phyloP scores from a whole-genome alignment of 768 basidiomycete species.

The Collybiopsis luxurians region DNA sequence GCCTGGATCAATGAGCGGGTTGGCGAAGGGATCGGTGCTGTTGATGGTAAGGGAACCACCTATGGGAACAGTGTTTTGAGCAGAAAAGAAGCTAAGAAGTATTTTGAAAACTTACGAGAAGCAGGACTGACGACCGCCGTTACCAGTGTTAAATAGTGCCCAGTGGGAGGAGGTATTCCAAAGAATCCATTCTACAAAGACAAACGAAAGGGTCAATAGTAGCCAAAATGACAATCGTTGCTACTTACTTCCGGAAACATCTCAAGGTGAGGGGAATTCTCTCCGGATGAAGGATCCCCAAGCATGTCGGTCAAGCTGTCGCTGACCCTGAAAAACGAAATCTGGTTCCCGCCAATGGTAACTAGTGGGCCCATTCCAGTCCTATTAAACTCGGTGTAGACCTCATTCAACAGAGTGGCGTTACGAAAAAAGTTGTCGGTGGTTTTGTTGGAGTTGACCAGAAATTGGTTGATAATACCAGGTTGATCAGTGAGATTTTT shows the following conservation, averaged over 20 bases:
- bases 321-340: constrained; percentile 19
- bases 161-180: constrained; percentile 5
- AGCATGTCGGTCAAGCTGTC: constrained; percentile 9
- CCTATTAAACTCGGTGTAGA: constrained; percentile 13
- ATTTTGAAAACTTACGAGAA: constrained; percentile 14
- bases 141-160: neutral
- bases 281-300: constrained; percentile 24
- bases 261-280: constrained; percentile 2
- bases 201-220: neutral
- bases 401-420: constrained; percentile 5
- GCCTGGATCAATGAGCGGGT: constrained; percentile 43
- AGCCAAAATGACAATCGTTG: neutral
- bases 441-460: constrained; percentile 17
- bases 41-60: constrained; percentile 27
- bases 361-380: constrained; percentile 17
- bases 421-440: constrained; percentile 11
- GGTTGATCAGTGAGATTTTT: constrained; percentile 21
- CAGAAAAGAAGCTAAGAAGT: neutral
- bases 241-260: constrained; percentile 10
- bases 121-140: constrained; percentile 9
- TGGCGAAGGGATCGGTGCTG: constrained; percentile 35
- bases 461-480: constrained; percentile 6
- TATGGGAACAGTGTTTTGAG: neutral
- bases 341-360: constrained; percentile 1
- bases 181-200: constrained; percentile 7